Conservation (phyloP, 768 basidiomycete genomes). For the Tylopilus rubrobrunneus region DNA sequence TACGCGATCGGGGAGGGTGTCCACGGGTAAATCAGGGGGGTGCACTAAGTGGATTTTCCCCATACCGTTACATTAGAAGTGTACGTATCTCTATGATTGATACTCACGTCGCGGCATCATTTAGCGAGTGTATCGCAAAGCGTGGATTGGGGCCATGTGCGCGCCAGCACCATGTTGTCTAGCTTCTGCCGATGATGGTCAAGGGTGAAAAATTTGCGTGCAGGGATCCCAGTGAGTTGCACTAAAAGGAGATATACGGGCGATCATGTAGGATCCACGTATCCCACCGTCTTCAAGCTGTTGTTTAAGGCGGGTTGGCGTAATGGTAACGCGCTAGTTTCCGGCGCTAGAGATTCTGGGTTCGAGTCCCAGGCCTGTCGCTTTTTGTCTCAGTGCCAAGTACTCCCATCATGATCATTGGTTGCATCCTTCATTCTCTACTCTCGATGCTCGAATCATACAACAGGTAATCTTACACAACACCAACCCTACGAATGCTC, state of each 20-base stretch:
- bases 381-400: slow-evolving; percentile 18
- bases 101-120: no score
- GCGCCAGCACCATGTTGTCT: no score
- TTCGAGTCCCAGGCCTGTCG: slow-evolving; percentile 63
- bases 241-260: no score
- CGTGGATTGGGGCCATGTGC: no score
- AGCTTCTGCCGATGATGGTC: not conserved
- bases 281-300: not conserved
- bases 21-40: no score
- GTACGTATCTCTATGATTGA: no score
- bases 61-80: no score
- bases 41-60: no score
- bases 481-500: not conserved
- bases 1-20: no score
- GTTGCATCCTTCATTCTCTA: not conserved
- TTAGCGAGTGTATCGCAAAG: no score
- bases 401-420: no score
- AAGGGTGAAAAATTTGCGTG: not conserved
- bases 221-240: no score
- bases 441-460: not conserved
- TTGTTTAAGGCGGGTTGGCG: slow-evolving; percentile 47
- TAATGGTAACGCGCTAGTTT: slow-evolving; percentile 66
- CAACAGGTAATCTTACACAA: slow-evolving; percentile 4
- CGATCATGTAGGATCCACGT: not conserved
- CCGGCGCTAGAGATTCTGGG: slow-evolving; percentile 62